phyloP scores from a whole-genome alignment of 2,329 filamentous ascomycete genomes.

The Clarireedia homoeocarpa region DNA sequence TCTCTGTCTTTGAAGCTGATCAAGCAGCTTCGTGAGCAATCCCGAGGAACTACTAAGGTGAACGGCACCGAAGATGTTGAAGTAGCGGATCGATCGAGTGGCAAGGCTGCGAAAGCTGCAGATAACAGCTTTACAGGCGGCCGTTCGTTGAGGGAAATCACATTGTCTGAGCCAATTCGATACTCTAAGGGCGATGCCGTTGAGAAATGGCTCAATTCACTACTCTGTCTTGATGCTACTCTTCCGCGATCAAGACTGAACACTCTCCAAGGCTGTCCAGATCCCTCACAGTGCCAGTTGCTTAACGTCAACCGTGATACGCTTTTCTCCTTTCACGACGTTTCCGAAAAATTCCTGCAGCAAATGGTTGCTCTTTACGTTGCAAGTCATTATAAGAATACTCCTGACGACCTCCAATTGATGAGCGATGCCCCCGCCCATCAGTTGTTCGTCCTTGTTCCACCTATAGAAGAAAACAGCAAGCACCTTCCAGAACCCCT shows the following conservation, averaged over 20 bases:
- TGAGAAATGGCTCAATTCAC: slow-evolving; percentile 91
- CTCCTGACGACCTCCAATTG: slow-evolving; percentile 93
- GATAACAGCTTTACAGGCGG: slow-evolving; percentile 54
- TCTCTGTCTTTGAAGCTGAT: slow-evolving; percentile 95
- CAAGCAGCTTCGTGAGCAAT: slow-evolving; percentile 92
- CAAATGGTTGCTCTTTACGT: slow-evolving; percentile 98
- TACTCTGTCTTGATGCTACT: slow-evolving; percentile 90
- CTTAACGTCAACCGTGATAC: slow-evolving; percentile 94
- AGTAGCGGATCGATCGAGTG: slow-evolving; percentile 71
- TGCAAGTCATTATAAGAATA: slow-evolving; percentile 96
- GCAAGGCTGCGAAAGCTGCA: slow-evolving; percentile 56
- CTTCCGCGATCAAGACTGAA: slow-evolving; percentile 56
- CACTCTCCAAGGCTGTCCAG: slow-evolving; percentile 59
- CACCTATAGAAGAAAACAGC: slow-evolving; percentile 70
- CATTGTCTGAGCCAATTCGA: slow-evolving; percentile 86
- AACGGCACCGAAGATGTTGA: slow-evolving; percentile 51
- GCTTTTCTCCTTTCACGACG: slow-evolving; percentile 93
- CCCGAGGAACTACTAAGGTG: slow-evolving; percentile 52
- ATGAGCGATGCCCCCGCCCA: slow-evolving; percentile 98
- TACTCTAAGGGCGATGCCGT: slow-evolving; percentile 87
- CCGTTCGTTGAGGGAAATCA: slow-evolving; percentile 83
- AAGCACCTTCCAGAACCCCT: slow-evolving; percentile 83
- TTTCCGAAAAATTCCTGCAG: slow-evolving; percentile 94
- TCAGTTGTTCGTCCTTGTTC: slow-evolving; percentile 88
- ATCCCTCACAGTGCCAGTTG: slow-evolving; percentile 85